Evolutionary conservation across 495 filamentous ascomycete genomes (phyloP).

Genomic region (Chaetomidium leptoderma): DNA sequence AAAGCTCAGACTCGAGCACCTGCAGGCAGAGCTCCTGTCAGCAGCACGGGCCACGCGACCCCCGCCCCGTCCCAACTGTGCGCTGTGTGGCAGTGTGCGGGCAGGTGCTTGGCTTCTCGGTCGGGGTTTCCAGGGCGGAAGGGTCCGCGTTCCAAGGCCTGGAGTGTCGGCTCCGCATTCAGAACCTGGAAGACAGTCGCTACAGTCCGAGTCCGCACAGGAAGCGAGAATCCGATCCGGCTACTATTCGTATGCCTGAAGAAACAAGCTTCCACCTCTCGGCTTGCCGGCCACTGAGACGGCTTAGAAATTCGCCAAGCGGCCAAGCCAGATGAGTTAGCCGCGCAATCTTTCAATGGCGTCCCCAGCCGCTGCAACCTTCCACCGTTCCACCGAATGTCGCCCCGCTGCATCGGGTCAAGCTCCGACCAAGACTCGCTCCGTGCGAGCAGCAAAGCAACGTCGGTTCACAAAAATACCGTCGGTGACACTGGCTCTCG

Average conservation of each 20-base stretch:
- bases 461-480: too few species aligned
- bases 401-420: not conserved
- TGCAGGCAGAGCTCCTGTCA: conserved; percentile 17
- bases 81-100: too few species aligned
- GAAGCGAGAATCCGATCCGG: not conserved
- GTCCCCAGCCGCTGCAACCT: conserved; percentile 3
- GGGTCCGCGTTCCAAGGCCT: not conserved
- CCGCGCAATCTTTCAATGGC: conserved; percentile 24
- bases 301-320: conserved; percentile 14
- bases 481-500: too few species aligned
- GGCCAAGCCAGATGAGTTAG: conserved; percentile 29
- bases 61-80: not conserved
- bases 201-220: too few species aligned
- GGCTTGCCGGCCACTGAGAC: conserved; percentile 9
- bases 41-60: conserved; percentile 24
- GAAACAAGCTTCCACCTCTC: conserved; percentile 13
- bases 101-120: too few species aligned
- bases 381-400: not conserved
- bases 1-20: conserved; percentile 3
- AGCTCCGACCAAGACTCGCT: not conserved
- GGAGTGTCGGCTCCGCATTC: not conserved
- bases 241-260: not conserved
- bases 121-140: not conserved
- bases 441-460: too few species aligned
- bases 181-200: too few species aligned